A percentile compares a stretch with the other conserved stretches of the same genome.
These are phyloP conservation scores for Tilletiopsis washingtonensis DNA, from an alignment of 1,284 basidiomycete species.

Conservation along the genomic window DNA sequence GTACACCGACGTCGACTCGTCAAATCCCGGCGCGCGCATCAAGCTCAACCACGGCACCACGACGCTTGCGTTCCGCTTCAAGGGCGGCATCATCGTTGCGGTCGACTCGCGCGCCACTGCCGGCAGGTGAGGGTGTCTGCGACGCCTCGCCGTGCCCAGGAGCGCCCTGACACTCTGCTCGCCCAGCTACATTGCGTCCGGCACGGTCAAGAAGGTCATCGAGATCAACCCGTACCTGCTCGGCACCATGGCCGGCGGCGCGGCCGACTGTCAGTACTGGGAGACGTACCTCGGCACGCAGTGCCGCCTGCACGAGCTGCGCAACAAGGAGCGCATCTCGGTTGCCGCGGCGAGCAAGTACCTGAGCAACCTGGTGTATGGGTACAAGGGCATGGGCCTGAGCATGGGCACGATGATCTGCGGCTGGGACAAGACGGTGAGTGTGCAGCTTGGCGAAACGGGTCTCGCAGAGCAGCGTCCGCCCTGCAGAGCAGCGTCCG, in stretches of 20 bases:
- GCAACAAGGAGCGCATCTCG: slow-evolving; percentile 94
- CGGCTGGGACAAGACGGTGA: slow-evolving; percentile 96
- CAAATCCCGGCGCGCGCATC: slow-evolving; percentile 54
- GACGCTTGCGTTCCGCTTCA: slow-evolving; percentile 91
- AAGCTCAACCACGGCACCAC: slow-evolving; percentile 99
- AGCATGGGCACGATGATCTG: slow-evolving; percentile 99
- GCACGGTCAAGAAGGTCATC: slow-evolving; percentile 60
- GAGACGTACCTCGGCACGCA: slow-evolving; percentile 98
- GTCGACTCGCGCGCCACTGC: slow-evolving; percentile 97
- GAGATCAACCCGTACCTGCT: slow-evolving; percentile 98
- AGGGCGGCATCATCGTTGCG: slow-evolving; percentile 93
- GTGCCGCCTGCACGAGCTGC: slow-evolving; percentile 90
- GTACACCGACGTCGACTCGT: slow-evolving; percentile 46
- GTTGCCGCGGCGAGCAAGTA: slow-evolving; percentile 98
- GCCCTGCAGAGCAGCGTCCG: too few species aligned
- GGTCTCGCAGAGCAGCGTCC: not conserved
- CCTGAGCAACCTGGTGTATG: slow-evolving; percentile 91
- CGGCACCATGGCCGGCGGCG: slow-evolving; percentile 98
- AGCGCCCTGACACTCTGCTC: too few species aligned
- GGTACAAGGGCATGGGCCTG: slow-evolving; percentile 98
- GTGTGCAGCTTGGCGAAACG: slow-evolving; percentile 32
- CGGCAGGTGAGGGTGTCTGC: slow-evolving; percentile 50
- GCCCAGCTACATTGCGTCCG: slow-evolving; percentile 72
- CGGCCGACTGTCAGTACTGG: slow-evolving; percentile 87
- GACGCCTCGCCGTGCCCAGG: not conserved